Evolutionary conservation across 306 rosid genomes (phyloP), one percentile per base, ranked within the genome.

Genomic region (Hippophae tibetana): DNA sequence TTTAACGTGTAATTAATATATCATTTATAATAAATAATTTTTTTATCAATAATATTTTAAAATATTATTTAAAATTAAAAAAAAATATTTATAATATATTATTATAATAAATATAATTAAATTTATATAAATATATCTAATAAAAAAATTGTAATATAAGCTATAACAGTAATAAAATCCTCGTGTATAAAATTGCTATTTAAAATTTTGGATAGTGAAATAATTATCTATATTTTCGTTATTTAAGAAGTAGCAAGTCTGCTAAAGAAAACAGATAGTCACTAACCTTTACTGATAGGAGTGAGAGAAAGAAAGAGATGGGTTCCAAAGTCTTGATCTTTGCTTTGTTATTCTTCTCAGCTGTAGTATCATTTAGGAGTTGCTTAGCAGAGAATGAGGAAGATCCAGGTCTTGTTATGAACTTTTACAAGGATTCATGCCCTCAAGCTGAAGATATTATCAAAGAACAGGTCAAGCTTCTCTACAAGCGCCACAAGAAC

Each of bases 401-500:
- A 44, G 73, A 72, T 43, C 66, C 64, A 42, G 88, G 89, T 13
- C 96, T 92, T 63, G 76, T 68, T 6, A 76, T 80, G 88, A 82
- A 85, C 77, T 92, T 85, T 27, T 92, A 92, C 86, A 87, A 76
- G 69, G 98, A 92, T 65, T 11, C 89, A 42, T 92, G 98, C 40
- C 98, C 98, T 56, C 98, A 92, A 69, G 98, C 98, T 38, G 96
- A 92, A 75, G 98, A 92, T n/a, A 50, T 92, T 61, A 76, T 92
- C 84, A 80, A 6, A 73, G 96, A 87, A 63, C 96, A 92, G 64
- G 98, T 92, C 42, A 87, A 69, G 80, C 96, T 92, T 60, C 96
- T 87, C 57, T 92, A 92, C 89, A 92, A 87, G 65, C 96, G 96
- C 75, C 98, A 92, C 82, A 92, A 92, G 86, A 92, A 92, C 96